These are phyloP conservation scores for Pseudonitzschia pungens DNA, from an alignment of 108 stramenopile genomes.

Conservation along the genomic window DNA sequence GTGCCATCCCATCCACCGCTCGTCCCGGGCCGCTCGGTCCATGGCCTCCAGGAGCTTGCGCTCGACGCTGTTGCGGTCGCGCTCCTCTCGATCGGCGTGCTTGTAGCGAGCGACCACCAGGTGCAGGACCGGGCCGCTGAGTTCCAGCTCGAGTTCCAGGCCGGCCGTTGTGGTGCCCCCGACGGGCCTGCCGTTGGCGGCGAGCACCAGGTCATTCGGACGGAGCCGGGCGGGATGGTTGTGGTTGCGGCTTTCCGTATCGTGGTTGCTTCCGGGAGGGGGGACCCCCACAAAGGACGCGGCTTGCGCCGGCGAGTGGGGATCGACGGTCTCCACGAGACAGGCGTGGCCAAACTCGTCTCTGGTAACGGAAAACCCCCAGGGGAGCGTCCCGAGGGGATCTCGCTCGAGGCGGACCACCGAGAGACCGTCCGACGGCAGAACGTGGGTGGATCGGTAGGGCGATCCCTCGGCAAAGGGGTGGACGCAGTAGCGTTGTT, in stretches of 20 bases:
- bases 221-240: neutral
- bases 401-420: conserved; percentile 58
- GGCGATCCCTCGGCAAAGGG: conserved; percentile 50
- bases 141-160: conserved; percentile 62
- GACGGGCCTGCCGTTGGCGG: conserved; percentile 65
- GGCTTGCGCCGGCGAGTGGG: conserved; percentile 58
- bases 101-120: conserved; percentile 49
- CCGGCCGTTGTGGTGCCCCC: conserved; percentile 66
- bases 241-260: conserved; percentile 16
- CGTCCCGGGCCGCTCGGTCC: conserved; percentile 14
- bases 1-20: conserved; percentile 26
- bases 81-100: conserved; percentile 1
- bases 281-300: conserved; percentile 31
- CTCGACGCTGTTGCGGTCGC: conserved; percentile 2
- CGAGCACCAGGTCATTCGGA: conserved; percentile 69
- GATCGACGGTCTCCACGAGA: conserved; percentile 61
- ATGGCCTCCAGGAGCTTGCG: conserved; percentile 13
- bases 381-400: conserved; percentile 44
- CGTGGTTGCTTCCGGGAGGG: neutral
- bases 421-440: conserved; percentile 58
- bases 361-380: conserved; percentile 61
- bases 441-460: conserved; percentile 63
- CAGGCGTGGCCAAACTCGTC: conserved; percentile 86
- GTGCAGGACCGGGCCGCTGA: conserved; percentile 28
- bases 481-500: conserved; percentile 44